A percentile compares a stretch with the other conserved stretches of the same genome.
phyloP scores from a whole-genome alignment of 176 grass and related monocot species.

The Microstegium vimineum region DNA sequence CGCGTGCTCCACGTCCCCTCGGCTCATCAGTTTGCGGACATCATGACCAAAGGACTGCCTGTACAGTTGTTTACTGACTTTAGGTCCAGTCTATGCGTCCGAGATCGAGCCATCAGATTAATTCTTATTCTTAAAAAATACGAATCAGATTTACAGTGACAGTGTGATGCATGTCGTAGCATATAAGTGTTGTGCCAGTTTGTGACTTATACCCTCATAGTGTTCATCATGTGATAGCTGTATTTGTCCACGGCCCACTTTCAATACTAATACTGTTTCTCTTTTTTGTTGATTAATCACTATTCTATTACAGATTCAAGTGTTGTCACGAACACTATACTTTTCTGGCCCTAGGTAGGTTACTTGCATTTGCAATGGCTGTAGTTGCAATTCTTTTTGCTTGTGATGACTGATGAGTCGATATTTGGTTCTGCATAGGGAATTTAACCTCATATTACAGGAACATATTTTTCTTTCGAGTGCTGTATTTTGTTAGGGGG shows the following conservation, averaged over 20 bases:
- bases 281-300: not conserved
- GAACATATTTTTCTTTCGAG: not conserved
- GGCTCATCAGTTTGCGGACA: no score
- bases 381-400: not conserved
- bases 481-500: no score
- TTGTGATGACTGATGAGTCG: no score
- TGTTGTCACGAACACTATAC: not conserved
- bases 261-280: not conserved
- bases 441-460: not conserved
- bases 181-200: not conserved
- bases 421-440: not conserved
- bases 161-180: not conserved
- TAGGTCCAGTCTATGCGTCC: no score
- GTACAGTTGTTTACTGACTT: no score
- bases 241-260: not conserved
- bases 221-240: not conserved
- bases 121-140: not conserved
- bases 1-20: no score
- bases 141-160: not conserved
- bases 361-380: not conserved
- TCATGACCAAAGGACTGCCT: no score
- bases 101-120: not conserved
- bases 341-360: not conserved
- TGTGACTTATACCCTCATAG: not conserved
- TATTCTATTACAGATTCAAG: not conserved